A percentile compares a stretch with the other conserved stretches of the same genome.
Evolutionary conservation across 73 alveolate genomes (phyloP).

Genomic region (Uronychia setigera): DNA sequence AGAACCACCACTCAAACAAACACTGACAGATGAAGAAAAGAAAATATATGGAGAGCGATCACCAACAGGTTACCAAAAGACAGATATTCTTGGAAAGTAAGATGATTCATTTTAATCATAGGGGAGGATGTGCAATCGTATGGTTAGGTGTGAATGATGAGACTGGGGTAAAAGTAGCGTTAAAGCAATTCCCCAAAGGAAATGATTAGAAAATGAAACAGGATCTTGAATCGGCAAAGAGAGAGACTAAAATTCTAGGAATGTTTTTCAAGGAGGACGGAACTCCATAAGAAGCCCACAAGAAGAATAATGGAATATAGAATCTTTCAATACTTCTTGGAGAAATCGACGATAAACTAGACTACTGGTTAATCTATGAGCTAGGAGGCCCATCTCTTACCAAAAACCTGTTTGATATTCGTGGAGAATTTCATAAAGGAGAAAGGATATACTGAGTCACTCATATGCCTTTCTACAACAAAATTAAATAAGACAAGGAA

Average conservation of each 20-base stretch:
- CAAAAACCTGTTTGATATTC: constrained; percentile 64
- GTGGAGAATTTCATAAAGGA: constrained; percentile 81
- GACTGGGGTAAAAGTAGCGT: constrained; percentile 60
- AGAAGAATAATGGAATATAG: constrained; percentile 41
- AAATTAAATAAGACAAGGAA: constrained; percentile 20
- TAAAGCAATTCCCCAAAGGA: constrained; percentile 67
- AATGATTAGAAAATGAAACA: too few species aligned
- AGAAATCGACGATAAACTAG: constrained; percentile 58
- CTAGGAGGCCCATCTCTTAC: constrained; percentile 70
- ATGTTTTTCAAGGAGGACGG: constrained; percentile 16
- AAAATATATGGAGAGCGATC: constrained; percentile 62
- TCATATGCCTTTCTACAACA: constrained; percentile 48
- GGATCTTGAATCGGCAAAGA: constrained; percentile 26
- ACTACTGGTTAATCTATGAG: constrained; percentile 71
- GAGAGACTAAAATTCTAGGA: constrained; percentile 3
- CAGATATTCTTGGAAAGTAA: constrained; percentile 69
- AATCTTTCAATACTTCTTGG: constrained; percentile 38
- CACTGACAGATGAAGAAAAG: constrained; percentile 62
- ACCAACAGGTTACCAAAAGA: constrained; percentile 59
- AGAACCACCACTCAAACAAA: neutral
- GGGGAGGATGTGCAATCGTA: constrained; percentile 86
- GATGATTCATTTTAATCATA: too few species aligned
- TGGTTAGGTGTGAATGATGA: constrained; percentile 65
- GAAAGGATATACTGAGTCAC: constrained; percentile 71
- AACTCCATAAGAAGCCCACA: constrained; percentile 5